Conservation (phyloP, 768 basidiomycete species). For the Pluteus cervinus region DNA sequence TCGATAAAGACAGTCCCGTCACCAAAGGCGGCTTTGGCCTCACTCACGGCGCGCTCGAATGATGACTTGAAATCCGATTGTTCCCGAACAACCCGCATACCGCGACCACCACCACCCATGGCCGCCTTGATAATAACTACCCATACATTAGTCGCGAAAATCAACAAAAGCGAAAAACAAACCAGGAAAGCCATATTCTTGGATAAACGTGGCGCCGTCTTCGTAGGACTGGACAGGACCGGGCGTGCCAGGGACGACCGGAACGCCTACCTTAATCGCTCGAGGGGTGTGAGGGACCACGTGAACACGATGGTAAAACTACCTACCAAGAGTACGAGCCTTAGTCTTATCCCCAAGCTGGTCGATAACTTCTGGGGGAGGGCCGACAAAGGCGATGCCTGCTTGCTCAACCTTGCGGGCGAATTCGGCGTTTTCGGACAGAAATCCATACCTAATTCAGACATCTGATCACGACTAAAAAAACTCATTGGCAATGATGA, state of each 20-base stretch:
- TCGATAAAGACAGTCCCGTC: slow-evolving; percentile 99
- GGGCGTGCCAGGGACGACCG: slow-evolving; percentile 97
- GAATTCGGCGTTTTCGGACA: slow-evolving; percentile 95
- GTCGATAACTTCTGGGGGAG: slow-evolving; percentile 94
- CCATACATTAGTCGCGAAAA: slow-evolving; percentile 4
- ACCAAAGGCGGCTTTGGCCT: slow-evolving; percentile 95
- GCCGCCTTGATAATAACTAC: slow-evolving; percentile 98
- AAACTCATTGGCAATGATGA: slow-evolving; percentile 1
- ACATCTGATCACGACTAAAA: background rate
- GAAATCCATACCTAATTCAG: slow-evolving; percentile 82
- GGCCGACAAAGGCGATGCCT: slow-evolving; percentile 95
- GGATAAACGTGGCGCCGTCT: slow-evolving; percentile 83
- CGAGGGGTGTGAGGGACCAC: slow-evolving; percentile 7
- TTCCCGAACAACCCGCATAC: slow-evolving; percentile 97
- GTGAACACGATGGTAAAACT: slow-evolving; percentile 7
- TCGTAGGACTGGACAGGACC: slow-evolving; percentile 79
- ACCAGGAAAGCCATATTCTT: slow-evolving; percentile 95
- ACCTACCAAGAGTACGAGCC: slow-evolving; percentile 78
- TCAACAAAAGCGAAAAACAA: slow-evolving; percentile 10
- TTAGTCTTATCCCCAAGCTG: slow-evolving; percentile 98
- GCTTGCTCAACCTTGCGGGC: slow-evolving; percentile 98
- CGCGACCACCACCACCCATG: slow-evolving; percentile 97
- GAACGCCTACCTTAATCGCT: slow-evolving; percentile 90
- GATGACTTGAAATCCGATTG: slow-evolving; percentile 85
- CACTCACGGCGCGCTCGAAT: slow-evolving; percentile 89